Conservation (phyloP, 2,329 filamentous ascomycete genomes). For the Cylindrodendrum hubeiense region DNA sequence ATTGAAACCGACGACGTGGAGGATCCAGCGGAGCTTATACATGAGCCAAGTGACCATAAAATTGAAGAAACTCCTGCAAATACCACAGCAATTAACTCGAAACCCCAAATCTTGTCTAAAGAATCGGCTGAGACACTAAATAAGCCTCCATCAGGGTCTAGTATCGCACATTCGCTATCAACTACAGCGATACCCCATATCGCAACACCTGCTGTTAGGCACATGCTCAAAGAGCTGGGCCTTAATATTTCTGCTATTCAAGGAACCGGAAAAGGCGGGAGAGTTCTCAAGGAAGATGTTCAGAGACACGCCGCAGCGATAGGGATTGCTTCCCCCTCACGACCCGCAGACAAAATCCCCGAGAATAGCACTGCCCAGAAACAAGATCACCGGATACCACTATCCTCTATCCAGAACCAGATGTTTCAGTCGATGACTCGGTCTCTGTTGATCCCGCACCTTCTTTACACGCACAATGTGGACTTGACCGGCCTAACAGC, state of each 20-base stretch:
- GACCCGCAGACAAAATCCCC: background rate
- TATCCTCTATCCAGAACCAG: conserved; percentile 11
- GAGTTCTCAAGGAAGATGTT: conserved; percentile 24
- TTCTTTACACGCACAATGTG: conserved; percentile 26
- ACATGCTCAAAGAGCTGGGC: conserved; percentile 10
- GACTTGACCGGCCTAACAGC: conserved; percentile 11
- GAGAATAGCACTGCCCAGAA: background rate
- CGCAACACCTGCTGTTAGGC: conserved; percentile 10
- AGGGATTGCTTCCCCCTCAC: background rate
- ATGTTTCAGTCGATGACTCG: conserved; percentile 30
- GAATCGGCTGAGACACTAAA: too few relatives aligned
- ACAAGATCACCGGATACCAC: background rate
- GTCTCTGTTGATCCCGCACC: conserved; percentile 22
- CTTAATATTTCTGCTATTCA: background rate
- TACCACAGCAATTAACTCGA: too few relatives aligned
- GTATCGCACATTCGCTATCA: background rate
- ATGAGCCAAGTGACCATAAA: background rate
- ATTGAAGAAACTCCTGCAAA: background rate
- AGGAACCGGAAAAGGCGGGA: conserved; percentile 17
- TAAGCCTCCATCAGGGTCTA: background rate
- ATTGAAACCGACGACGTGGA: conserved; percentile 10
- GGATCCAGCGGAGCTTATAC: background rate
- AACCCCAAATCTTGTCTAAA: too few relatives aligned
- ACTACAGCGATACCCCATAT: background rate
- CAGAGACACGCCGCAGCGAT: background rate